A percentile compares a stretch with the other conserved stretches of the same genome.
Evolutionary conservation across 352 stramenopile genomes (phyloP).

Genomic region (Pythium rhizo-oryzae): DNA sequence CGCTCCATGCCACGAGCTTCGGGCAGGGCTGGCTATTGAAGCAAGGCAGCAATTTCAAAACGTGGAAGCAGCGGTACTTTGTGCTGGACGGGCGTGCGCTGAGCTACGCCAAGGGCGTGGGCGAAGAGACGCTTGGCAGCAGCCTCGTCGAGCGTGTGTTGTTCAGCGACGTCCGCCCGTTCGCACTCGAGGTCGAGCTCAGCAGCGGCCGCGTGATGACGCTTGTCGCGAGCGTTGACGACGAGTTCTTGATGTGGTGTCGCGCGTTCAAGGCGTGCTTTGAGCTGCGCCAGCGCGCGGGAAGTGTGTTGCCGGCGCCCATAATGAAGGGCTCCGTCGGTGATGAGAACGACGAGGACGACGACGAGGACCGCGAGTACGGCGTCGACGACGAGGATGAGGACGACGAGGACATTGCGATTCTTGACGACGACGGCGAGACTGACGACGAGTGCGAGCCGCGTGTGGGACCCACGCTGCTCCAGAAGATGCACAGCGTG

Average conservation of each 20-base stretch:
- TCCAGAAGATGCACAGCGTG: conserved; percentile 18
- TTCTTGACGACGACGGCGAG: conserved; percentile 4
- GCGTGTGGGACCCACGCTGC: not conserved
- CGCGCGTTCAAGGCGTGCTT: conserved; percentile 51
- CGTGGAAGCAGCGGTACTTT: conserved; percentile 84
- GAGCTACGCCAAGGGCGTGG: conserved; percentile 50
- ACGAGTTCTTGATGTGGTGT: conserved; percentile 68
- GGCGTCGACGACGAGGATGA: conserved; percentile 8
- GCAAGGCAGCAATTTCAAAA: conserved; percentile 72
- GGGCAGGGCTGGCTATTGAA: conserved; percentile 68
- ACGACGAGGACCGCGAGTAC: not conserved
- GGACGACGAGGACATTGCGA: conserved; percentile 19
- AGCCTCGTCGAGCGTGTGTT: conserved; percentile 53
- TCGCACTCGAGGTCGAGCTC: conserved; percentile 69
- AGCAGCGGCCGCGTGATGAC: conserved; percentile 67
- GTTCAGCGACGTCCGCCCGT: conserved; percentile 67
- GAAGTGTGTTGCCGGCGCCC: conserved; percentile 11
- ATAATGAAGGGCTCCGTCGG: not conserved
- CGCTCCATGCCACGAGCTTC: conserved; percentile 5
- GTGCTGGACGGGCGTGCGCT: conserved; percentile 51
- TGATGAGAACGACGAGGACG: conserved; percentile 39
- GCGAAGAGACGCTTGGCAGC: conserved; percentile 44
- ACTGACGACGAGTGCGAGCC: not conserved
- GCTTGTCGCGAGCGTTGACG: conserved; percentile 50
- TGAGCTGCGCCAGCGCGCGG: conserved; percentile 25